Evolutionary conservation across 2,329 filamentous ascomycete genomes (phyloP).

Genomic region (Sordariomycetes sp.): DNA sequence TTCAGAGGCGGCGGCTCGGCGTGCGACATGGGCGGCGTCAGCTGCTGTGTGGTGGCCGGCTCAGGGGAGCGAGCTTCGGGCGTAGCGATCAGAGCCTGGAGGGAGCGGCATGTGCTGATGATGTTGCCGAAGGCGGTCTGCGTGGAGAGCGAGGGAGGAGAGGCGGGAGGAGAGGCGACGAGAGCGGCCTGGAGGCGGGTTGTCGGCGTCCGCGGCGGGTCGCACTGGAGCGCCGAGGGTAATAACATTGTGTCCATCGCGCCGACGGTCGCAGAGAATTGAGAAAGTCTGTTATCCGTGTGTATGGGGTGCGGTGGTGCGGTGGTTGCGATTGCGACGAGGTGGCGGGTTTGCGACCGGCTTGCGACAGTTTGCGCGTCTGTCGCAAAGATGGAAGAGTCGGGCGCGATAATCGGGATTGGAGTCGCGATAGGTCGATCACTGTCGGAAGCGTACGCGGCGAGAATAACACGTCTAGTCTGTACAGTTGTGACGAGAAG

Average conservation of each 20-base stretch:
- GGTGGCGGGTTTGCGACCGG: neutral
- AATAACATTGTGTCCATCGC: conserved; percentile 37
- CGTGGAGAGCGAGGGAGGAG: conserved; percentile 34
- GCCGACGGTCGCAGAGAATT: neutral
- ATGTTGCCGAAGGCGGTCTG: conserved; percentile 25
- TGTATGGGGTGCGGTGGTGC: neutral
- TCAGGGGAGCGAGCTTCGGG: conserved; percentile 13
- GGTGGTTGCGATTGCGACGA: neutral
- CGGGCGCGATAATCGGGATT: neutral
- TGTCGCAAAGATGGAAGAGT: neutral
- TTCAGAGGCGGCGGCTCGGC: conserved; percentile 37
- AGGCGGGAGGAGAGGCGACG: conserved; percentile 44
- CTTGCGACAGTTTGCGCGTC: neutral
- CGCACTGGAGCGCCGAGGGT: conserved; percentile 48
- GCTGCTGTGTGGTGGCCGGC: conserved; percentile 6
- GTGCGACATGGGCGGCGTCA: neutral
- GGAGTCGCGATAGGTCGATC: neutral
- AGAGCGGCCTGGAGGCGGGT: conserved; percentile 34
- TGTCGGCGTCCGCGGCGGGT: conserved; percentile 30
- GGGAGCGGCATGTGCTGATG: conserved; percentile 47
- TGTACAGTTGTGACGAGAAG: neutral
- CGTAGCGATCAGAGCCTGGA: conserved; percentile 45
- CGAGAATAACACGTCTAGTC: neutral
- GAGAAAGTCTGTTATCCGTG: neutral
- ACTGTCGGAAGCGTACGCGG: neutral